Evolutionary conservation across 441 rosid species (phyloP), one percentile per base, ranked within the genome.

Genomic region (Bocquillonia castaneifolia): DNA sequence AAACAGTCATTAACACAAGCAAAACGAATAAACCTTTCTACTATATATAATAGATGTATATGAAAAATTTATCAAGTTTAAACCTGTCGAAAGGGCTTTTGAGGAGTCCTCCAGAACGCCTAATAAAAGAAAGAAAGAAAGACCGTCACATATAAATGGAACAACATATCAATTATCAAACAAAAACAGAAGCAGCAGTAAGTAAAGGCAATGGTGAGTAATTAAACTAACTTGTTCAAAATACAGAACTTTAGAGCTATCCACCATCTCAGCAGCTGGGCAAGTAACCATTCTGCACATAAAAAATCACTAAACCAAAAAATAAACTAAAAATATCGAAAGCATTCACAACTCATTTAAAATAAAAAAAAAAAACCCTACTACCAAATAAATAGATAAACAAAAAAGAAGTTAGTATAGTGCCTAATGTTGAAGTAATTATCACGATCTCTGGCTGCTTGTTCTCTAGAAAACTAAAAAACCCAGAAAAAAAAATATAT

Each of bases 71-170:
- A 39, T 37, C 37, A 22, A 23, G 56, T 26, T 34, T 58, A n/a
- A n/a, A 93, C 98, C 92, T 90, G 93, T 37, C 96, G 89, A 77
- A 90, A 93, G 10, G 98, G 98, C 81, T 90, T 93, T 73, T 86
- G 89, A 52, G 97, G 97, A 77, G 92, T 90, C 63, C 98, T 84
- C 92, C 96, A 88, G 75, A 93, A 93, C 37, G 97, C 96, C 98
- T 84, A 77, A 20, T 8, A 70, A 58, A n/a, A 58, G n/a, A 48
- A 52, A 31, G n/a, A 18, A 29, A 45, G 42, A 40, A 40, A 3
- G 13, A 40, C 10, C 1, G 1, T 1, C 12, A 23, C 48, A 2
- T 25, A 52, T 14, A 31, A 47, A 52, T 13, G 36, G 56, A 66
- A 72, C 23, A 37, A 53, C 10, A 36, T 22, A 63, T 29, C 7